Evolutionary conservation across 345 rosid species (phyloP), one percentile per base, ranked within the genome.

Genomic region (Heritiera fomes): DNA sequence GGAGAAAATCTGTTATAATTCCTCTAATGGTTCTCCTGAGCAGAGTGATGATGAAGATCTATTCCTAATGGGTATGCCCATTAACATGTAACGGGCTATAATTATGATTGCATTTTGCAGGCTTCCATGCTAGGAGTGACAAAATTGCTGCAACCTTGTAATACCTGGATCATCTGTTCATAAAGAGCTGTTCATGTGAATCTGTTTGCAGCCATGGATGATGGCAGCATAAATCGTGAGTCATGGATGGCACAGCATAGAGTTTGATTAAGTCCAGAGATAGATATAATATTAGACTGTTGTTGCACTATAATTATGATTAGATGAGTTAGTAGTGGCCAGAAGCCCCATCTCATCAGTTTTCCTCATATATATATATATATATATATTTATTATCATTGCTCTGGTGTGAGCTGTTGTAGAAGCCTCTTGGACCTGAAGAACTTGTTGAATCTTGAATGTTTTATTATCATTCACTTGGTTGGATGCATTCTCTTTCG

Each of bases 131-230:
- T 82, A 76, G 78, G 89, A 80, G 78, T 20, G 79, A 81, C 61
- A 82, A 83, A 83, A 64, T 68, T 55, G 5, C 76, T 45, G 82
- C 86, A 80, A 73, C 82, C 69, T 69, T 69, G 59, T 76, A 75
- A 60, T 78, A 73, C 65, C 56, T 79, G 60, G 87, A 88, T 88
- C 90, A 79, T 88, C 93, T 74, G 87, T 92, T 78, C 79, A 63
- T 65, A 81, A 88, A 85, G 95, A 86, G 97, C 94, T 92, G 98
- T 87, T 81, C 85, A 64, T 85, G 88, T 82, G 81, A 84, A 87
- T 86, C 87, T 77, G 67, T 69, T 75, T 80, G 90, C 92, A 87
- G 99, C 96, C 92, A 82, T 83, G 90, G 94, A 87, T 83, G 97
- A 82, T 85, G 82, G 62, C 64, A 32, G 32, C 68, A 34, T 47